These are phyloP conservation scores for Paramecium tetraurelia DNA, from an alignment of 73 alveolate species.

Conservation along the genomic window DNA sequence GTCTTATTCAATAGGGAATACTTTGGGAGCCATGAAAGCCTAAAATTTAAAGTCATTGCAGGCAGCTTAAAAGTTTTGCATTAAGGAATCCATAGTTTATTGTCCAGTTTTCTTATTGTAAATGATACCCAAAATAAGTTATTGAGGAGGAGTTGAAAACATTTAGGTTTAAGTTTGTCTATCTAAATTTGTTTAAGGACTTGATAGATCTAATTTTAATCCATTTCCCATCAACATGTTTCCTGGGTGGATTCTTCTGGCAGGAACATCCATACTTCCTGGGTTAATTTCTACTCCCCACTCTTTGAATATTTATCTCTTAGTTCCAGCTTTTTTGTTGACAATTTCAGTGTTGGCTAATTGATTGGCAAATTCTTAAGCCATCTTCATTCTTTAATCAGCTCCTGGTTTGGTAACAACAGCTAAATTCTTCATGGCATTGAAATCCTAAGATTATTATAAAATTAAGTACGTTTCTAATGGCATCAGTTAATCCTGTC, in stretches of 20 bases:
- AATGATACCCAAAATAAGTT: neutral
- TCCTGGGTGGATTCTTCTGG: conserved; percentile 65
- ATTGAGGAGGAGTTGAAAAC: conserved; percentile 64
- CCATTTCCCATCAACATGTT: conserved; percentile 72
- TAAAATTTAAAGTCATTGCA: conserved; percentile 18
- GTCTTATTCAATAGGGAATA: neutral
- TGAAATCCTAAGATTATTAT: conserved; percentile 66
- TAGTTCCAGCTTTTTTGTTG: conserved; percentile 60
- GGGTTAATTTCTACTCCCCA: conserved; percentile 81
- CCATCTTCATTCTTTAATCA: conserved; percentile 79
- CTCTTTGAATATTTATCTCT: conserved; percentile 71
- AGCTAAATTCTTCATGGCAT: conserved; percentile 87
- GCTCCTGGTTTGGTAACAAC: conserved; percentile 83
- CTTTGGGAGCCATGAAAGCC: conserved; percentile 4
- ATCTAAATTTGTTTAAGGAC: conserved; percentile 73
- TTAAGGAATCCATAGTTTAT: conserved; percentile 8
- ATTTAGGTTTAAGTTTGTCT: conserved; percentile 80
- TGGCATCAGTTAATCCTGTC: conserved; percentile 90
- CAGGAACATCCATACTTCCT: conserved; percentile 47
- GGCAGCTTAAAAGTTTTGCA: conserved; percentile 42
- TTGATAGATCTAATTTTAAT: conserved; percentile 56
- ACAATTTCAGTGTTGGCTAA: conserved; percentile 52
- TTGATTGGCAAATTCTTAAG: conserved; percentile 68
- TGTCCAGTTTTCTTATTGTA: neutral
- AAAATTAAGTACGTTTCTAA: conserved; percentile 65